Evolutionary conservation across 1,139 yeast species (phyloP).

Genomic region (Magnusiomyces sp.): DNA sequence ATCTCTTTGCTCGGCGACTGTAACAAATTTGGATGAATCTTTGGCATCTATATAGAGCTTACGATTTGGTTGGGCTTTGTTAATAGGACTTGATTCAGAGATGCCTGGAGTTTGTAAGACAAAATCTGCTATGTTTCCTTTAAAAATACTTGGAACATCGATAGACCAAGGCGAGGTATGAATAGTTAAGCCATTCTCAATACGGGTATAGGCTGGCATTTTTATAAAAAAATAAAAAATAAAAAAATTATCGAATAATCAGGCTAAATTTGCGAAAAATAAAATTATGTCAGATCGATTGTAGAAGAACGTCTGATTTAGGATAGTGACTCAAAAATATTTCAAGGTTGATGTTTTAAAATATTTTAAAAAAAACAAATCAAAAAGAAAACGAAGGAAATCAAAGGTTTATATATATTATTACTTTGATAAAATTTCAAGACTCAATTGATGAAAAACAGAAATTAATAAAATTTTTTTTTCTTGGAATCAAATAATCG

Average conservation of each 20-base stretch:
- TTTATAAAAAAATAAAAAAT: no score
- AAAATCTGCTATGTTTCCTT: slow-evolving; percentile 14
- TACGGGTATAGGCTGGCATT: slow-evolving; percentile 5
- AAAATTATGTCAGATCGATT: no score
- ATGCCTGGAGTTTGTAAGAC: slow-evolving; percentile 8
- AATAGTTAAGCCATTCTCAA: slow-evolving; percentile 7
- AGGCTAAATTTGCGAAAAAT: no score
- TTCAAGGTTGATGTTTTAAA: no score
- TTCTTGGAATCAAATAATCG: no score
- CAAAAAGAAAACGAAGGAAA: background rate
- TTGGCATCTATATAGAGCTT: slow-evolving; percentile 13
- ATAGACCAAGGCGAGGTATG: slow-evolving; percentile 12
- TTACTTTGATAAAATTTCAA: no score
- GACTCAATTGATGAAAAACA: no score
- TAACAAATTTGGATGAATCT: slow-evolving; percentile 8
- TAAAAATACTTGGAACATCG: background rate
- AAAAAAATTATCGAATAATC: no score
- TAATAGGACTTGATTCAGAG: background rate
- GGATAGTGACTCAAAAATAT: no score
- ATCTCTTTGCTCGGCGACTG: slow-evolving; percentile 20
- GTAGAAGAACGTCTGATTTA: no score
- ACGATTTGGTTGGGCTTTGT: background rate
- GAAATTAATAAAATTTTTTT: no score
- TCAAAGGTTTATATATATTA: no score
- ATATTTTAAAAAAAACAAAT: background rate